A percentile compares a stretch with the other conserved stretches of the same genome.
phyloP scores from a whole-genome alignment of 208 protist genomes.

The Wallacemonas rigidus region DNA sequence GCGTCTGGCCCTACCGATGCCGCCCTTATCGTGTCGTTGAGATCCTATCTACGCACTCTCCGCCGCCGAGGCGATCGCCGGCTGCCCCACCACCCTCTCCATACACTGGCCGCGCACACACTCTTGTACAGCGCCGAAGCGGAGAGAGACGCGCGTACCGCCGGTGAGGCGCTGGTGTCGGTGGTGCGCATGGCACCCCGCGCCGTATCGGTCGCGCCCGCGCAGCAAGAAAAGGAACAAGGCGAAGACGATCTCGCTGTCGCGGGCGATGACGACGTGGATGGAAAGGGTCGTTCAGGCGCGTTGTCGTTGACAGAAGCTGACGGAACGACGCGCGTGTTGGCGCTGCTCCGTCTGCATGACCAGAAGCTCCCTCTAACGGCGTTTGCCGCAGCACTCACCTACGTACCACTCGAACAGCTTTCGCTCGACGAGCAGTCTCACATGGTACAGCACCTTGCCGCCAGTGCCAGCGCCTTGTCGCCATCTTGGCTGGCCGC shows the following conservation, averaged over 20 bases:
- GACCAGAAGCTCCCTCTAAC: constrained; percentile 44
- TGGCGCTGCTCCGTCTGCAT: constrained; percentile 58
- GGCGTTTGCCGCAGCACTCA: constrained; percentile 73
- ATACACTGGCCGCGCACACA: constrained; percentile 46
- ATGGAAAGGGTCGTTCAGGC: neutral
- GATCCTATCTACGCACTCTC: constrained; percentile 37
- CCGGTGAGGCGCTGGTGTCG: constrained; percentile 30
- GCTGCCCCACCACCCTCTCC: constrained; percentile 66
- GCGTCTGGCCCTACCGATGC: neutral
- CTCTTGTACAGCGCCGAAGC: constrained; percentile 46
- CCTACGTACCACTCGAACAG: constrained; percentile 37
- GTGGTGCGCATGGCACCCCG: neutral
- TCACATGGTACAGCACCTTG: constrained; percentile 66
- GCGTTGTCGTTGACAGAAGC: constrained; percentile 15
- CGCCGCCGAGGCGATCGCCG: constrained; percentile 54
- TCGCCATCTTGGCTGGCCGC: constrained; percentile 46
- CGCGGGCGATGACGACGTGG: too few relatives aligned
- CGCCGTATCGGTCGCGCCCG: too few relatives aligned
- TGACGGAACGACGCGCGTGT: constrained; percentile 23
- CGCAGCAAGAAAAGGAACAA: too few relatives aligned
- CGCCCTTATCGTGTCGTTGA: constrained; percentile 18
- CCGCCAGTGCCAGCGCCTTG: constrained; percentile 53
- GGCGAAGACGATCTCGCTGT: too few relatives aligned
- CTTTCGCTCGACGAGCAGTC: constrained; percentile 51
- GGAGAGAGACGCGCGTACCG: constrained; percentile 29